Evolutionary conservation across 371 early-diverging fungal species (phyloP).

Genomic region (Mortierella sp.): DNA sequence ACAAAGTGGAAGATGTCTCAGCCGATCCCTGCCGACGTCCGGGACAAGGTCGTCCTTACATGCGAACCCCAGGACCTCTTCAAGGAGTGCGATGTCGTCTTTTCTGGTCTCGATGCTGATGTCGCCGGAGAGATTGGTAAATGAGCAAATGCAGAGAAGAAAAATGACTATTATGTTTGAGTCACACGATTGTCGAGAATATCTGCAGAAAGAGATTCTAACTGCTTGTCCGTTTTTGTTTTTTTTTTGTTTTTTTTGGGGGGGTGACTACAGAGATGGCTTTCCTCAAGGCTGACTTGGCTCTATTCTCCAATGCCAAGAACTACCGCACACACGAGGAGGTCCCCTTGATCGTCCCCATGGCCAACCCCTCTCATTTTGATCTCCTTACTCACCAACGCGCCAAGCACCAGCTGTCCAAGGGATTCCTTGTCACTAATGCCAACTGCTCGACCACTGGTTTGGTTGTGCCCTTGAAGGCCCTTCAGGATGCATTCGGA

Average conservation of each 20-base stretch:
- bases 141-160: neutral
- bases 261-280: constrained; percentile 73
- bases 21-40: constrained; percentile 78
- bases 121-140: constrained; percentile 94
- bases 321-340: constrained; percentile 91
- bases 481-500: constrained; percentile 91
- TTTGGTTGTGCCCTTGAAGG: constrained; percentile 91
- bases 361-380: constrained; percentile 91
- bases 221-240: neutral
- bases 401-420: constrained; percentile 66
- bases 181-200: neutral
- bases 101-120: constrained; percentile 93
- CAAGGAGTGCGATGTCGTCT: constrained; percentile 87
- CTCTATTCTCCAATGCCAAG: constrained; percentile 96
- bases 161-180: neutral
- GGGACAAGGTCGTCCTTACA: constrained; percentile 71
- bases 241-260: constrained; percentile 10
- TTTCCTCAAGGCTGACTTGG: constrained; percentile 85
- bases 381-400: constrained; percentile 85
- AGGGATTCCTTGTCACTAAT: constrained; percentile 96
- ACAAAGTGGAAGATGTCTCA: constrained; percentile 90
- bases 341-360: constrained; percentile 95
- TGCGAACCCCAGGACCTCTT: constrained; percentile 87
- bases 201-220: neutral
- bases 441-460: constrained; percentile 98